phyloP scores from a whole-genome alignment of 1,139 yeast genomes.

The Hanseniaspora uvarum region DNA sequence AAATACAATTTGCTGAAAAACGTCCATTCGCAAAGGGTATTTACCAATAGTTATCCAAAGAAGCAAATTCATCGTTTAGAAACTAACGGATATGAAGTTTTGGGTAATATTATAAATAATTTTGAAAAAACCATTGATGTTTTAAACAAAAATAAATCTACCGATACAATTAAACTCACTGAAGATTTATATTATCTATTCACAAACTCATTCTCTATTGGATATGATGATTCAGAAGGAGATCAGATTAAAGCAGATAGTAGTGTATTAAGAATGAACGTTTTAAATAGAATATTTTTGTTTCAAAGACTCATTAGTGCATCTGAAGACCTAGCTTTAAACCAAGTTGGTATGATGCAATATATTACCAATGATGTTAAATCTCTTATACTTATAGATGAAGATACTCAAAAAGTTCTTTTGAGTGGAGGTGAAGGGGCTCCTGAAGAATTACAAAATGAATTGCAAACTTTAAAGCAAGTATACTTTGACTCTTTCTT shows the following conservation, averaged over 20 bases:
- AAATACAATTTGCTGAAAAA: background rate
- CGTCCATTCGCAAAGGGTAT: background rate
- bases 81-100: background rate
- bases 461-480: conserved; percentile 19
- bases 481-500: conserved; percentile 49
- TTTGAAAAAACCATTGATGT: background rate
- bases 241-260: conserved; percentile 5
- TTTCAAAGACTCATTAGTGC: conserved; percentile 1
- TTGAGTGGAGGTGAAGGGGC: conserved; percentile 3
- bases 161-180: background rate
- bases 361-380: conserved; percentile 9
- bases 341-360: conserved; percentile 1
- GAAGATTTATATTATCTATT: background rate
- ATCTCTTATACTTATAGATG: conserved; percentile 6
- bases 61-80: background rate
- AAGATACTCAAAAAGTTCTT: conserved; percentile 1
- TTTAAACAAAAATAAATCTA: background rate
- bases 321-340: background rate
- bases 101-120: background rate
- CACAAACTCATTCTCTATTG: background rate
- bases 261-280: background rate
- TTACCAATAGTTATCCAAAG: conserved; percentile 4
- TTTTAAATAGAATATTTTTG: conserved; percentile 9
- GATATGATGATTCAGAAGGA: background rate
- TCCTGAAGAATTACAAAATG: conserved; percentile 27